These are phyloP conservation scores for Lactarius indigo DNA, from an alignment of 768 basidiomycete species.

Conservation along the genomic window DNA sequence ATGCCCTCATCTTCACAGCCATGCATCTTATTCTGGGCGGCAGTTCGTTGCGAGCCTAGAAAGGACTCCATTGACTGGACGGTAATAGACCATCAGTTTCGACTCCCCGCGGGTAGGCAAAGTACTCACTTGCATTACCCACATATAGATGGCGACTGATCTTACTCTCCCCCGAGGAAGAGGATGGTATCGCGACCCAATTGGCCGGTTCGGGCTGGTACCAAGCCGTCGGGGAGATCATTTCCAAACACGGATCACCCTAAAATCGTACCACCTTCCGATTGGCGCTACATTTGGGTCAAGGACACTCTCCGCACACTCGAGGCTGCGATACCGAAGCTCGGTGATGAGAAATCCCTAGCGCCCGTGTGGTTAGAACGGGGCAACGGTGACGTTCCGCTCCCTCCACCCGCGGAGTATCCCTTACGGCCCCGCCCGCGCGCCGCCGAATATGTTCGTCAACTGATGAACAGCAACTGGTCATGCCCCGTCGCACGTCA, in stretches of 20 bases:
- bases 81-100: constrained; percentile 41
- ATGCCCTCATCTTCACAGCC: constrained; percentile 61
- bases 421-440: constrained; percentile 84
- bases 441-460: constrained; percentile 64
- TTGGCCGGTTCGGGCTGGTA: constrained; percentile 87
- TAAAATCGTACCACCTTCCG: constrained; percentile 61
- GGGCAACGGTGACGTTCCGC: constrained; percentile 48
- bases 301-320: constrained; percentile 71
- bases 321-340: constrained; percentile 66
- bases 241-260: constrained; percentile 60
- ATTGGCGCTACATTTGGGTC: constrained; percentile 94
- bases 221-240: constrained; percentile 72
- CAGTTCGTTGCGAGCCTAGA: constrained; percentile 72
- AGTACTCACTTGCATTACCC: background rate
- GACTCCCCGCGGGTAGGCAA: background rate
- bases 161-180: constrained; percentile 87
- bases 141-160: constrained; percentile 77
- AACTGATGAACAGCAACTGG: constrained; percentile 38
- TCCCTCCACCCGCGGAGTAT: constrained; percentile 78
- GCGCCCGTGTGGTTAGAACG: constrained; percentile 55
- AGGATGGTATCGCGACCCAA: constrained; percentile 81
- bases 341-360: constrained; percentile 56
- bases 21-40: constrained; percentile 57
- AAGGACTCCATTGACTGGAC: constrained; percentile 79
- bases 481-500: constrained; percentile 47